Evolutionary conservation across 805 yeast species (phyloP).

Genomic region (Ogataea haglerorum): DNA sequence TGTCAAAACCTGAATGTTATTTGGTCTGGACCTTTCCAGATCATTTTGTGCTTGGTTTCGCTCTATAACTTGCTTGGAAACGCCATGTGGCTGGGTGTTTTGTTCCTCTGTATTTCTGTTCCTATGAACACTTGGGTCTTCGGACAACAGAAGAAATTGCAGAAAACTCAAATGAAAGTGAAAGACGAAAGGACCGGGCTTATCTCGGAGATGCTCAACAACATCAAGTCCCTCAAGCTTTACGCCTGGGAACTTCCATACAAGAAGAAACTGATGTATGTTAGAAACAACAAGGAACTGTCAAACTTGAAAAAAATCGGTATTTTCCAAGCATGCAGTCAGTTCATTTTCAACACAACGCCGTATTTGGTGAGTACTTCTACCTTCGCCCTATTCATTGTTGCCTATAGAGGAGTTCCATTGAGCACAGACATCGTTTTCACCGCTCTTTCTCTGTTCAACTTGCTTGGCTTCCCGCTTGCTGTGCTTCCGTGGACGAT

Average conservation of each 20-base stretch:
- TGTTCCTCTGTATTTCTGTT: slow-evolving; percentile 70
- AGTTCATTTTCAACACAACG: slow-evolving; percentile 77
- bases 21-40: slow-evolving; percentile 95
- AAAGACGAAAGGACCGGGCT: slow-evolving; percentile 92
- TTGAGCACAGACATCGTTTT: slow-evolving; percentile 88
- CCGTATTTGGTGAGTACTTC: slow-evolving; percentile 88
- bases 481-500: slow-evolving; percentile 90
- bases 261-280: slow-evolving; percentile 64
- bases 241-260: slow-evolving; percentile 96
- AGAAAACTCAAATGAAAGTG: slow-evolving; percentile 80
- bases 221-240: slow-evolving; percentile 86
- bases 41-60: slow-evolving; percentile 68
- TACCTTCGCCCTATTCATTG: slow-evolving; percentile 76
- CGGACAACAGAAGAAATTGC: slow-evolving; percentile 63
- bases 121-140: slow-evolving; percentile 76
- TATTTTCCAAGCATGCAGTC: slow-evolving; percentile 61
- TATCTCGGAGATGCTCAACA: slow-evolving; percentile 82
- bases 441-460: slow-evolving; percentile 86
- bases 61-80: slow-evolving; percentile 72
- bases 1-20: slow-evolving; percentile 73
- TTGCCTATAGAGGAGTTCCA: slow-evolving; percentile 52
- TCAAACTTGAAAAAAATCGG: slow-evolving; percentile 73
- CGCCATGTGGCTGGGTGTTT: slow-evolving; percentile 96
- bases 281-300: slow-evolving; percentile 86
- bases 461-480: slow-evolving; percentile 84